Evolutionary conservation across 805 yeast genomes (phyloP).

Genomic region (Candida dajiaensis): DNA sequence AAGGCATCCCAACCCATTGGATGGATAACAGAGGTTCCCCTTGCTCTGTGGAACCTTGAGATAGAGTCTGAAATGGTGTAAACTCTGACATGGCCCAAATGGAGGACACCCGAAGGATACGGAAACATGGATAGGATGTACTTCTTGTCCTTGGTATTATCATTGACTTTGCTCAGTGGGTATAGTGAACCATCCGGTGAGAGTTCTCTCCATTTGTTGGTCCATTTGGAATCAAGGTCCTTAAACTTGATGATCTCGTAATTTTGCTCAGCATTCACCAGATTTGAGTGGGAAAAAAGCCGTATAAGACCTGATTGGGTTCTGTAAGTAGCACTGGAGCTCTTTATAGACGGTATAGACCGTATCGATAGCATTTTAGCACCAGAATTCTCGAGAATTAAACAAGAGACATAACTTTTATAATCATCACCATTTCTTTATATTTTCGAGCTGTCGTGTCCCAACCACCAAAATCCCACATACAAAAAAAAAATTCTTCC

Average conservation of each 20-base stretch:
- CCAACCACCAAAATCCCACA: too few relatives aligned
- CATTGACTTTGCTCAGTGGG: slow-evolving; percentile 25
- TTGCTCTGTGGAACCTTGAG: slow-evolving; percentile 69
- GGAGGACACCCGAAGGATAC: slow-evolving; percentile 89
- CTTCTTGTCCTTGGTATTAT: slow-evolving; percentile 29
- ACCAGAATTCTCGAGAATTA: too few relatives aligned
- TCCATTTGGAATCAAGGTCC: slow-evolving; percentile 47
- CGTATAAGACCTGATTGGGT: background rate
- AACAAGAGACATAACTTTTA: too few relatives aligned
- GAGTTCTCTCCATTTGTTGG: slow-evolving; percentile 36
- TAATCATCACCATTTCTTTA: too few relatives aligned
- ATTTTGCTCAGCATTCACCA: background rate
- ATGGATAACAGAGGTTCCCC: slow-evolving; percentile 75
- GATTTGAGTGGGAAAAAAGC: background rate
- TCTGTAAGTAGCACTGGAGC: background rate
- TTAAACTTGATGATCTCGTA: slow-evolving; percentile 1
- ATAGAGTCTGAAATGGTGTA: slow-evolving; percentile 85
- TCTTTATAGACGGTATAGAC: background rate
- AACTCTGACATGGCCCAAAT: slow-evolving; percentile 92
- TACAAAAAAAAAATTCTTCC: too few relatives aligned
- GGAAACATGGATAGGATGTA: slow-evolving; percentile 89
- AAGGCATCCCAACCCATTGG: slow-evolving; percentile 99
- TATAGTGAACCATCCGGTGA: slow-evolving; percentile 32
- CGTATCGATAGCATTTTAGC: background rate
- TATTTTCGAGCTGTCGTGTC: too few relatives aligned